Evolutionary conservation across 192 early-diverging fungal genomes (phyloP), one percentile per base, ranked within the genome.

Genomic region (Umbelopsis sp.): DNA sequence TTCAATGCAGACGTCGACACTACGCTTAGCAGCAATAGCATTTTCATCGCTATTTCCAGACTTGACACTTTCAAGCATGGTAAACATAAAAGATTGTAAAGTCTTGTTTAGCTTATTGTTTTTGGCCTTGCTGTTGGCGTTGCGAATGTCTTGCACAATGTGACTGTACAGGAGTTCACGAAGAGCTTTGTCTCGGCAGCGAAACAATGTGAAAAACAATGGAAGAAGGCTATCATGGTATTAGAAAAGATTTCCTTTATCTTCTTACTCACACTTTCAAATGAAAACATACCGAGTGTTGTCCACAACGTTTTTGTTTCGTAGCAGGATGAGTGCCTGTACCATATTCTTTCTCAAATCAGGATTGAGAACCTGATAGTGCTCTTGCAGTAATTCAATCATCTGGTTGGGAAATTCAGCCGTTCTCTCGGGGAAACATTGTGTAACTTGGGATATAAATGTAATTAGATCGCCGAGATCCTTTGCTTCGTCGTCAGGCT

Each of bases 31-130:
- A n/a, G 97, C 97, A 77, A 97, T 90, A 50, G 89, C 88, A 51
- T 90, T 88, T 71, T 91, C 91, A 33, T 80, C 74, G 71, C 83
- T 86, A 73, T 86, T 88, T 46, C 86, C 86, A 1, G 86, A 80
- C 48, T 88, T 87, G 15, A 89, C 86, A 46, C 86, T 83, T 48
- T 88, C 91, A 21, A 98, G 81, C 90, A 99, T 95, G 58, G 90
- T 97, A 79, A 95, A 99, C 97, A 99, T 98, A 73, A 93, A 97
- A 66, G 92, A 93, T 83, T 98, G 98, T 49, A 99, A 83, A 20
- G 92, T 89, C 78, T 97, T 98, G 90, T 99, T 99, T 55, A 99
- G 84, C 78, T 93, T 94, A 88, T 97, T 96, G 86, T 99, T 98
- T 80, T 95, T 96, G 30, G 89, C 85, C 76, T 95, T 96, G 35